Evolutionary conservation across 371 early-diverging fungal species (phyloP).

Genomic region (Coemansia sp.): DNA sequence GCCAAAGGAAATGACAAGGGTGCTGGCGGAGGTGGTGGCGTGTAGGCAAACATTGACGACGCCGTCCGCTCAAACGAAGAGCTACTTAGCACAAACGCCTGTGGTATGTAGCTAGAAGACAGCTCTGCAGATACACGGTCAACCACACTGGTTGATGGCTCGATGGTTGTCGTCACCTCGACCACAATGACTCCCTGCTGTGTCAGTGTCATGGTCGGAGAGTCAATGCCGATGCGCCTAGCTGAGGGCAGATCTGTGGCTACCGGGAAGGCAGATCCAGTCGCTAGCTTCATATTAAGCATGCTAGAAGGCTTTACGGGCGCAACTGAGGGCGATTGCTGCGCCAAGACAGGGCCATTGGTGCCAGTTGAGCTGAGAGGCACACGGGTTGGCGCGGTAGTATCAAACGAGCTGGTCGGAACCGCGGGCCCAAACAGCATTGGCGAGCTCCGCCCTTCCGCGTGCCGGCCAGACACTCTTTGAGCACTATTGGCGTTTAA

Average conservation of each 20-base stretch:
- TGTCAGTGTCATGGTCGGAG: slow-evolving; percentile 3
- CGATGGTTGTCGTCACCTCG: slow-evolving; percentile 3
- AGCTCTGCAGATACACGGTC: background rate
- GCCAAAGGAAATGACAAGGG: background rate
- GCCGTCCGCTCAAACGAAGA: background rate
- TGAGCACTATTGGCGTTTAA: background rate
- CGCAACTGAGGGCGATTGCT: background rate
- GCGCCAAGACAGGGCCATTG: background rate
- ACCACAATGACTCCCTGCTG: slow-evolving; percentile 5
- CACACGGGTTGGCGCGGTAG: background rate
- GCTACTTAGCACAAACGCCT: background rate
- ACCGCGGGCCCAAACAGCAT: slow-evolving; percentile 1
- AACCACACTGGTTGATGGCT: background rate
- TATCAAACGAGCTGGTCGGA: background rate
- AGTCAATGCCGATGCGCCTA: background rate
- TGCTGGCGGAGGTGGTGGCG: background rate
- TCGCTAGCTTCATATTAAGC: background rate
- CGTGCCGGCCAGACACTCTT: background rate
- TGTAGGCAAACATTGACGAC: slow-evolving; percentile 2
- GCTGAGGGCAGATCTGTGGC: background rate
- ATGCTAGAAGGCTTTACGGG: background rate
- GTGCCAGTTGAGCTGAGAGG: background rate
- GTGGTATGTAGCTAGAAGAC: background rate
- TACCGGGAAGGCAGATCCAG: background rate
- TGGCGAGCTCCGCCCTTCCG: background rate